Evolutionary conservation across 1,284 basidiomycete genomes (phyloP).

Genomic region (Vanrija sp.): DNA sequence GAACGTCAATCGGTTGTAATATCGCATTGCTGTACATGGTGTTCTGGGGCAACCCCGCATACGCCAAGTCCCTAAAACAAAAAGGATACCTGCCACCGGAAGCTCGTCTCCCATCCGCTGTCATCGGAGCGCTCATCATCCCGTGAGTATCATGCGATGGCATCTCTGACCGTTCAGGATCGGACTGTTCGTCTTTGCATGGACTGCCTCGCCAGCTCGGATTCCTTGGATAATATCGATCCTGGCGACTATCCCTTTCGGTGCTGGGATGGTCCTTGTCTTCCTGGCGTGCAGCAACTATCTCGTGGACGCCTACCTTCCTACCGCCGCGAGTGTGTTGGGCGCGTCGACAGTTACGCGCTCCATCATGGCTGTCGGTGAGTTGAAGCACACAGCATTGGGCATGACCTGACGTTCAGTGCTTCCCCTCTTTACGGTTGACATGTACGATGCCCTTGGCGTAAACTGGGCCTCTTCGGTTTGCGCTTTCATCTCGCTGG

Average conservation of each 20-base stretch:
- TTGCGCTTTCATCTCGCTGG: slow-evolving; percentile 29
- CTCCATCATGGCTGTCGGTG: slow-evolving; percentile 55
- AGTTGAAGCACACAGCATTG: slow-evolving; percentile 48
- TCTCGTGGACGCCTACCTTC: slow-evolving; percentile 60
- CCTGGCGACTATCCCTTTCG: slow-evolving; percentile 60
- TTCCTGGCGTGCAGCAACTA: slow-evolving; percentile 49
- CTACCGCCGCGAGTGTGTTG: slow-evolving; percentile 56
- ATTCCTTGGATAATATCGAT: slow-evolving; percentile 63
- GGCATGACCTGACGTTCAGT: slow-evolving; percentile 60
- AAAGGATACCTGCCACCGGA: slow-evolving; percentile 29
- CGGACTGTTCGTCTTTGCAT: slow-evolving; percentile 37
- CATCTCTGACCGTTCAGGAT: neutral
- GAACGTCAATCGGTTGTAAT: slow-evolving; percentile 58
- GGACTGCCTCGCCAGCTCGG: slow-evolving; percentile 56
- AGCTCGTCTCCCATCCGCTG: slow-evolving; percentile 59
- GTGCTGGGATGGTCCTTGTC: slow-evolving; percentile 37
- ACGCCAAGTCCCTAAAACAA: slow-evolving; percentile 15
- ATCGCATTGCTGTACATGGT: slow-evolving; percentile 59
- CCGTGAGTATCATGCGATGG: slow-evolving; percentile 49
- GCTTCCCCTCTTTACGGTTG: slow-evolving; percentile 57
- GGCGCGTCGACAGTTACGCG: slow-evolving; percentile 67
- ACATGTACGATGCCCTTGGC: slow-evolving; percentile 58
- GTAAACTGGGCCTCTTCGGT: slow-evolving; percentile 55
- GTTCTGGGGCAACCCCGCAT: slow-evolving; percentile 24
- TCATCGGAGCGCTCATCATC: slow-evolving; percentile 56